Evolutionary conservation across 2,329 filamentous ascomycete genomes (phyloP), one percentile per base, ranked within the genome.

Genomic region (Rhynchosporium agropyri): DNA sequence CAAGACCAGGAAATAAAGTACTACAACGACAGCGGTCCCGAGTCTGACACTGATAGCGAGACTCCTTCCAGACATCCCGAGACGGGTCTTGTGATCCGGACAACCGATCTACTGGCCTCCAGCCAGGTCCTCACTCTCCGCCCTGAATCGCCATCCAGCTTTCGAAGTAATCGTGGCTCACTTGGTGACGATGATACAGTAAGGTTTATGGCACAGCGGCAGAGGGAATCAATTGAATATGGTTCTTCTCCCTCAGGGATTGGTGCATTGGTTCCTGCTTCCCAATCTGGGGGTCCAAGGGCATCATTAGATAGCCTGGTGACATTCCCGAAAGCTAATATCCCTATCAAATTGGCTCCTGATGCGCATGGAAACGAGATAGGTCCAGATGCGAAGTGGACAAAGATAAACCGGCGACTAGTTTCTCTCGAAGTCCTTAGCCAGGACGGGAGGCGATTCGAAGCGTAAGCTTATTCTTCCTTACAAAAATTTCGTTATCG

Each of bases 401-500:
- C 85, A 3, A 81, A 79, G 61, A 84, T 88, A 40, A 79, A 77
- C 60, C 79, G 85, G 12, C 76, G 76, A 1, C 76, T 85, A 0
- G 79, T 88, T 8, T 86, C 83, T n/a, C 80, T 81, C 4, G 83
- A 85, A 66, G 82, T 86, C 0, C 76, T 88, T 3, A 77, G 80
- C 45, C 76, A 79, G 48, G 83, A 83, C 3, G 80, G 83, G 12
- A 78, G 85, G 28, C 80, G 85, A 9, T 87, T 85, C 68, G 84
- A 87, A 72, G 85, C 84, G 71, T 73, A 65, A 55, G 71, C 31
- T 10, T 15, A 38, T 58, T 29, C 8, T 3, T 6, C 4, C 13
- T 3, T 28, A 15, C 46, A 40, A 28, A 20, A n/a, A 6, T 20
- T 20, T 20, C 20, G 20, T 20, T 20, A 20, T 20, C 20, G 20